Base-by-base conservation (phyloP, 2,329 filamentous ascomycete species). In the Cercospora beticola region DNA sequence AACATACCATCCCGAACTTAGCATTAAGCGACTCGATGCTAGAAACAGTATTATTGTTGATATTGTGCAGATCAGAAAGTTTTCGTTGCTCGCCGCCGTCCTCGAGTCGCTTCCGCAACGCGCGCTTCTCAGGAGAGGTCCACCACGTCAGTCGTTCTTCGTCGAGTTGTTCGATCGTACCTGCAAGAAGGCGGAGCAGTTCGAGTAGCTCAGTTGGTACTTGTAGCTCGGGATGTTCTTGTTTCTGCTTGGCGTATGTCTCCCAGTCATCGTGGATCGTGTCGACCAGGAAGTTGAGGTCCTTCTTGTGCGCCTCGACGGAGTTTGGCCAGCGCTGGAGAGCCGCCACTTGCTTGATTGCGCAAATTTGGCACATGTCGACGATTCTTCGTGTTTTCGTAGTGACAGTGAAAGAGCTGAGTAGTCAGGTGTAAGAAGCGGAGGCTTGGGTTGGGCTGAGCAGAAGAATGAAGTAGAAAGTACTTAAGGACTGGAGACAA, bases 341-440 rank as follows among this genome's bases (percentile, higher is more conserved):
- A 16, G 63, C 52, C 5, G 68, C 68, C 56, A 70, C 52, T 3
- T 70, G 56, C 36, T 71, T 72, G 67, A 73, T 67, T 3, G 28
- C n/a, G 62, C 73, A 74, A 36, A 72, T 33, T 52, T 73, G 73
- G 18, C 73, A 74, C 73, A 73, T 74, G 6, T n/a, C 67, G 26
- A 23, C 10, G 4, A 54, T 54, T 0, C n/a, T 14, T 54, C 8
- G 49, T 7, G 12, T 28, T n/a, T n/a, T n/a, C n/a, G n/a, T n/a
- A n/a, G n/a, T n/a, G n/a, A n/a, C n/a, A n/a, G n/a, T n/a, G 49
- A 26, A 12, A 54, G 21, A 23, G 49, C 49, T 28, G 21, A 54
- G 9, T 5, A 5, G 12, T 40, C 36, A 40, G 36, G 16, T 40
- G 36, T 40, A 16, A 16, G 3, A 40, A 7, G 36, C 36, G 16